Evolutionary conservation across 2,329 filamentous ascomycete species (phyloP), one percentile per base, ranked within the genome.

Genomic region (Nothopassalora personata): DNA sequence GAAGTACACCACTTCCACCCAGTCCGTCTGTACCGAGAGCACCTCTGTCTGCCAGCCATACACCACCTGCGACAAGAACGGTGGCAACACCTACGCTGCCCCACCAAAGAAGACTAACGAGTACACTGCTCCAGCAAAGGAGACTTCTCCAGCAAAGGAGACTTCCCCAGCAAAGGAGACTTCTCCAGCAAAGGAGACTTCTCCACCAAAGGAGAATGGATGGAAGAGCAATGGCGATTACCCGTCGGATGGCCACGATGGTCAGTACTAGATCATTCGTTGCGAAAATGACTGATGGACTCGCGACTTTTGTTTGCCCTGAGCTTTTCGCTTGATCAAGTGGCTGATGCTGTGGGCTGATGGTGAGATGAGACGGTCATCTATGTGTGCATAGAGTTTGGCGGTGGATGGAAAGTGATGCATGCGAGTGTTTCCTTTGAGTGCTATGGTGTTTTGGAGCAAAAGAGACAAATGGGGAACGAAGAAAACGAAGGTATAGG

Each of bases 11-110:
- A 45, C 53, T 33, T 54, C 33, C 50, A 59, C 61, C 23, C 48
- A 56, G 23, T 54, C 58, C 19, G 54, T 63, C 46, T 63, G 61
- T 58, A 63, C 58, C 51, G 53, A 58, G 43, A 63, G 53, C 23
- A 54, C 58, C 19, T 56, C 48, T 46, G 47, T 59, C 46, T 63
- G 61, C 58, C 18, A 58, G 30, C 54, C 50, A 23, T 45, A 54
- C 52, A 9, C 11, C 23, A 43, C 39, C 39, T 43, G 39, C 39
- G 39, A 43, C 13, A 23, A 28, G n/a, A 53, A 13, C 2, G 50
- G 31, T 23, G 36, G 36, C 31, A n/a, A 33, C n/a, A 19, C 36
- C 50, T 23, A 27, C 31, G 23, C 28, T 11, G n/a, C 50, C 6
- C 31, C n/a, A 23, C 50, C 30, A 43, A 43, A 43, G 34, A 36